These are phyloP conservation scores for Drosera capensis DNA, from an alignment of 148 eudicot genomes.

Conservation along the genomic window DNA sequence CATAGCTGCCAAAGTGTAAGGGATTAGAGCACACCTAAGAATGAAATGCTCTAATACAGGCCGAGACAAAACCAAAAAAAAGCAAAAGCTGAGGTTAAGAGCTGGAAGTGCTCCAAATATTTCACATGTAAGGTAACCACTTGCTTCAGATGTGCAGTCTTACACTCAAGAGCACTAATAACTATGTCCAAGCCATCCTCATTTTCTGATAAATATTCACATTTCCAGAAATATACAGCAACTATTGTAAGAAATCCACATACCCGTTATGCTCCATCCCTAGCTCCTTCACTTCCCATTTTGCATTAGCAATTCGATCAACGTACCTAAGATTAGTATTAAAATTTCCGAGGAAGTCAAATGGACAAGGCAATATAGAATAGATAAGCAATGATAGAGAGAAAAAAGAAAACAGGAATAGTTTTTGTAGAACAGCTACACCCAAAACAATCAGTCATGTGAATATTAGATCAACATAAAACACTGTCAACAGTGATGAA, in stretches of 20 bases:
- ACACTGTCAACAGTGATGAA: background rate
- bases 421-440: background rate
- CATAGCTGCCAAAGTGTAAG: constrained; percentile 42
- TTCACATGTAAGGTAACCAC: no score
- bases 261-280: constrained; percentile 97
- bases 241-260: background rate
- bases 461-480: no score
- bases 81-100: no score
- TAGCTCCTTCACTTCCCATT: constrained; percentile 95
- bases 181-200: no score
- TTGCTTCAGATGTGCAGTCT: no score
- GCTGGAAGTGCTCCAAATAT: no score
- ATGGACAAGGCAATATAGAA: constrained; percentile 5
- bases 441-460: no score
- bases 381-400: background rate
- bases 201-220: no score
- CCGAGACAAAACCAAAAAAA: background rate
- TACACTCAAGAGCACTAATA: no score
- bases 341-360: constrained; percentile 3
- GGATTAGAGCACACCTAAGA: constrained; percentile 5
- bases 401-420: background rate
- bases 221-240: background rate
- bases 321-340: constrained; percentile 45
- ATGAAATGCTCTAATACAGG: background rate
- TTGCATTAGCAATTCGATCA: constrained; percentile 74